Evolutionary conservation across 2,329 filamentous ascomycete species (phyloP), one percentile per base, ranked within the genome.

Genomic region (Talaromyces sp.): DNA sequence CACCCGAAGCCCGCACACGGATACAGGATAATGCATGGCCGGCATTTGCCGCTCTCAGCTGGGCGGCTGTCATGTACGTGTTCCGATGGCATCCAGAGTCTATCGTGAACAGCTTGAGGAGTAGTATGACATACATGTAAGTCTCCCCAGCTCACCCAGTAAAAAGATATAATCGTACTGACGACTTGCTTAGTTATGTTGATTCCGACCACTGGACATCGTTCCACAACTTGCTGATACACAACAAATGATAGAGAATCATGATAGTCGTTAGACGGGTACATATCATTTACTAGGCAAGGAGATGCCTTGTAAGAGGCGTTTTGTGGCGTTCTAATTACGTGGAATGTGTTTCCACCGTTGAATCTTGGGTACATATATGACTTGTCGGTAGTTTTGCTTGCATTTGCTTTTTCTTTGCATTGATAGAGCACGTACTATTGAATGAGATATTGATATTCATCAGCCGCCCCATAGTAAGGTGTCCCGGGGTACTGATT

Each of bases 71-170:
- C 68, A 99, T 99, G 95, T 92, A 94, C 81, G 79, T 99, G 67
- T 99, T 97, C 82, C 87, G 91, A 72, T 91, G 90, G 86, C 89
- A 98, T 81, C 93, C 95, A 5, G 92, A 96, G 72, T 92, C 91
- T 64, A 85, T 99, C 75, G 95, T 97, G 84, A 87, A 89, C 66
- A 97, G 93, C 77, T 80, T 99, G 83, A 86, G 92, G 77, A 93
- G 88, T 79, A 97, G 93, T 82, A 99, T 99, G 95, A 91, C 87
- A 72, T 99, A 99, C 75, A 97, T 99, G 83, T 99, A 94, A 74
- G 86, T 84, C 41, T 13, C 35, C 22, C 31, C 33, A 50, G 22
- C 16, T 58, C 27, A 60, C 62, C 56, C 22, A 48, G 43, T 27
- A 13, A 5, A 24, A 47, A 22, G 22, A 60, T 58, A 64, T 31